Base-by-base conservation (phyloP, 1,284 basidiomycete genomes). In the Austropuccinia psidii region DNA sequence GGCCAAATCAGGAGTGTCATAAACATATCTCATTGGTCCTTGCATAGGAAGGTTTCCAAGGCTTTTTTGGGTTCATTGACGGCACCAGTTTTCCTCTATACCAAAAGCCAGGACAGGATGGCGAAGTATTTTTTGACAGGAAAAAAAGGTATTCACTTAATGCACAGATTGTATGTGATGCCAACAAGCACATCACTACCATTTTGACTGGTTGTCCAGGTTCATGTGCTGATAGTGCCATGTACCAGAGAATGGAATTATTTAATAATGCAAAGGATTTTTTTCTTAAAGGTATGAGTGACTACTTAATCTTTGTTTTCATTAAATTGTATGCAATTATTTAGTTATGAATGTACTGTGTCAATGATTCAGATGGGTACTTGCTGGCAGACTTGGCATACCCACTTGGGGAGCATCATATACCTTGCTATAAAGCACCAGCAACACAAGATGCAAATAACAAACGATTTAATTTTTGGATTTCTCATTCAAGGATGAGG, bases 81-180 rank as follows among this genome's bases (percentile, higher is more conserved):
- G 58, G 58, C 17, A 61, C 58, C 4, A 37, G 43, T 24, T 37
- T 62, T 11, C 49, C 65, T 15, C 24, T 67, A 7, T 67, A 54
- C 35, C 49, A 55, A 39, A 8, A n/a, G 3, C 65, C 65, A 4
- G 65, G 49, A 6, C 2, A 37, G 17, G 49, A 67, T 54, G 65
- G 65, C n/a, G 49, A 67, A 50, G 50, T 54, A 21, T 67, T 33
- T 31, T 67, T 29, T 27, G 65, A 52, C 41, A 15, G 24, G 11
- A 67, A 67, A 41, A 27, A 67, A n/a, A 11, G 27, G 4, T 67
- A 67, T 21, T 55, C 65, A 67, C 21, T 67, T 31, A 68, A 58
- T n/a, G 33, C n/a, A 29, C 50, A 68, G 33, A 41, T 55, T 24
- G 17, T 57, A 41, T 68, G 52, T 57, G 66, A 68, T 29, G 54